These are phyloP conservation scores for Fistulinella staudtii DNA, from an alignment of 1,284 basidiomycete species.

Conservation along the genomic window DNA sequence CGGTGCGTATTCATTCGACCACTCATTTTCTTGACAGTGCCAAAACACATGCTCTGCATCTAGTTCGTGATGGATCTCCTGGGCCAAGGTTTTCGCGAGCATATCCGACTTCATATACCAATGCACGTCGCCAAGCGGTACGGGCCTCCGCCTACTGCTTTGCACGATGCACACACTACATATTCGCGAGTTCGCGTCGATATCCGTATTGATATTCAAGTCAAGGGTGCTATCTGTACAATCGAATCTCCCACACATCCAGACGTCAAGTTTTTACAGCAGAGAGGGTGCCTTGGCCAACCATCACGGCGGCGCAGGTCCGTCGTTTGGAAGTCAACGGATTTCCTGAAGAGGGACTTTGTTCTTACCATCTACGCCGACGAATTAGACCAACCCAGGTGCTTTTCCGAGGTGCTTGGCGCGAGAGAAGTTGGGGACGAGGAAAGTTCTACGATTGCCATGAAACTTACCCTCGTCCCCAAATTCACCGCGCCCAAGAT, in stretches of 20 bases:
- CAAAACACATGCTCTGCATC: neutral
- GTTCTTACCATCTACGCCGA: constrained; percentile 43
- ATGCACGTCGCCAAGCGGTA: constrained; percentile 49
- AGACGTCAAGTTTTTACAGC: constrained; percentile 25
- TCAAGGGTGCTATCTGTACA: constrained; percentile 37
- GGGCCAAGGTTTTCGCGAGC: constrained; percentile 43
- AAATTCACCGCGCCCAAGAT: constrained; percentile 40
- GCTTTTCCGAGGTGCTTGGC: constrained; percentile 46
- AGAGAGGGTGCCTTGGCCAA: constrained; percentile 33
- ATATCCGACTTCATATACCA: constrained; percentile 50
- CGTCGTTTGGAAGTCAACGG: constrained; percentile 35
- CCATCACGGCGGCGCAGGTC: constrained; percentile 41
- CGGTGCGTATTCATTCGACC: constrained; percentile 35
- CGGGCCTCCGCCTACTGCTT: constrained; percentile 39
- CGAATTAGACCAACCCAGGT: constrained; percentile 48
- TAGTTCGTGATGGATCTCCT: constrained; percentile 41
- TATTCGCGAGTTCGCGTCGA: constrained; percentile 34
- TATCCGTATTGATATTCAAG: constrained; percentile 45
- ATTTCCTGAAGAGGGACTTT: constrained; percentile 45
- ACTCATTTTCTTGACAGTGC: neutral
- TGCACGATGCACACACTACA: constrained; percentile 32
- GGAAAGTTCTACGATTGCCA: constrained; percentile 37
- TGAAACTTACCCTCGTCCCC: constrained; percentile 52
- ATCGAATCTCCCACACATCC: constrained; percentile 45
- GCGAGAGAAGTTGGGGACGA: constrained; percentile 18